Base-by-base conservation (phyloP, 1,284 basidiomycete genomes). In the Heterobasidion annosum region DNA sequence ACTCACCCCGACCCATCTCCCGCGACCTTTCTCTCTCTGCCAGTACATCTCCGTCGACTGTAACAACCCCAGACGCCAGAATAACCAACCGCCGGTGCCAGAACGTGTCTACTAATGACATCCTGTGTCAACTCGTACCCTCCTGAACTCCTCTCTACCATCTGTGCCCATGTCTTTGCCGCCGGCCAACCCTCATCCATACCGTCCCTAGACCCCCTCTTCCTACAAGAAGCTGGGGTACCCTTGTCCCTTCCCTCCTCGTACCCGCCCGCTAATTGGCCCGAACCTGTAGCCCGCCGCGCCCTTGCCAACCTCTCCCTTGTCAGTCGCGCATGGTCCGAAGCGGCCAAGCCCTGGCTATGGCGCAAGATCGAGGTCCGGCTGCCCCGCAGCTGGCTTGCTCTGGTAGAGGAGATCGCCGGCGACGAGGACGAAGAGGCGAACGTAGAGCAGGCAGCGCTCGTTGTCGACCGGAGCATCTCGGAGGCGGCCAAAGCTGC, bases 311-410 rank as follows among this genome's bases (percentile, higher is more conserved):
- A 67, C 59, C 81, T 90, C 48, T 88, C 83, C 62, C 76, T 86
- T 54, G 85, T 88, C 44, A 88, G 82, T 63, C 83, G 74, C 60
- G 75, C 80, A 2, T 91, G 87, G 85, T 79, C 81, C 62, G 78
- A 81, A 50, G 89, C 86, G 0, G 86, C 89, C 10, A 86, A 84
- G 61, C 88, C 88, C 0, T 91, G 83, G 83, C 70, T 91, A 2
- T 91, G 88, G 88, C 79, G 77, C 55, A 83, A 82, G 69, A 70
- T 91, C 59, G 88, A 91, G 67, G 83, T 91, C 46, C 80, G 88
- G 10, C 76, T 91, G 10, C 88, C 89, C 6, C 77, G 82, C 16
- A 83, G 78, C 61, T 91, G 89, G 87, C 78, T 91, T n/a, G 71
- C 84, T 13, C 75, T 91, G 18, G 77, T 91, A 10, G 86, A 88